Evolutionary conservation across 331 rosid genomes (phyloP).

Genomic region (Acacia concinna): DNA sequence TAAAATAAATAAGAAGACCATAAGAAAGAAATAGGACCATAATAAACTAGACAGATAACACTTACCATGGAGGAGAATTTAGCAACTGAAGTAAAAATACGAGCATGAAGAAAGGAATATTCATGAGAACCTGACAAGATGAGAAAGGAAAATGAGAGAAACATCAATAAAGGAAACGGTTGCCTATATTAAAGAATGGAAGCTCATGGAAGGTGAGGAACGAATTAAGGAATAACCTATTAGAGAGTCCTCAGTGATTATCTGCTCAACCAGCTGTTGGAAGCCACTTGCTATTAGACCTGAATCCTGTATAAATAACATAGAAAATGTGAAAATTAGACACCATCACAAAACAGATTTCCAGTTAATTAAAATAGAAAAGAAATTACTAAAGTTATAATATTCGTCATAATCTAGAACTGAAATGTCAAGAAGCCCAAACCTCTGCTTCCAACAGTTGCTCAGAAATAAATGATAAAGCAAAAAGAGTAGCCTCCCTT

Average conservation of each 20-base stretch:
- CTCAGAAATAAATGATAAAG: constrained; percentile 79
- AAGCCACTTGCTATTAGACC: constrained; percentile 42
- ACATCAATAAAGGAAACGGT: constrained; percentile 9
- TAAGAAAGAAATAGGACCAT: neutral
- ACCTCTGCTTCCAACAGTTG: constrained; percentile 80
- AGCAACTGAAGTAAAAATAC: constrained; percentile 72
- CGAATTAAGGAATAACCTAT: constrained; percentile 48
- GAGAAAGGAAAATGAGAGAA: neutral
- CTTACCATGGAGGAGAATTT: constrained; percentile 89
- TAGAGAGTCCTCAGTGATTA: constrained; percentile 63
- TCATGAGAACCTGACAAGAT: constrained; percentile 63
- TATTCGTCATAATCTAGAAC: constrained; percentile 16
- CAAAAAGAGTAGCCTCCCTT: constrained; percentile 86
- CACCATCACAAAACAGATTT: constrained; percentile 4
- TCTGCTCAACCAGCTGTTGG: constrained; percentile 59
- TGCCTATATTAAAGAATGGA: constrained; percentile 30
- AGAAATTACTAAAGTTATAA: constrained; percentile 19
- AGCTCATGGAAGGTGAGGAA: neutral
- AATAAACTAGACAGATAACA: constrained; percentile 12
- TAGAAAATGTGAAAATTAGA: constrained; percentile 25
- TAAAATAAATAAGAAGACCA: constrained; percentile 26
- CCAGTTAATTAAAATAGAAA: constrained; percentile 16
- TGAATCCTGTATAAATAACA: constrained; percentile 52
- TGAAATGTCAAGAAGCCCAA: constrained; percentile 27
- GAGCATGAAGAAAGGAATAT: constrained; percentile 86